Conservation (phyloP, 495 filamentous ascomycete genomes). For the Aspergillus sparsus region DNA sequence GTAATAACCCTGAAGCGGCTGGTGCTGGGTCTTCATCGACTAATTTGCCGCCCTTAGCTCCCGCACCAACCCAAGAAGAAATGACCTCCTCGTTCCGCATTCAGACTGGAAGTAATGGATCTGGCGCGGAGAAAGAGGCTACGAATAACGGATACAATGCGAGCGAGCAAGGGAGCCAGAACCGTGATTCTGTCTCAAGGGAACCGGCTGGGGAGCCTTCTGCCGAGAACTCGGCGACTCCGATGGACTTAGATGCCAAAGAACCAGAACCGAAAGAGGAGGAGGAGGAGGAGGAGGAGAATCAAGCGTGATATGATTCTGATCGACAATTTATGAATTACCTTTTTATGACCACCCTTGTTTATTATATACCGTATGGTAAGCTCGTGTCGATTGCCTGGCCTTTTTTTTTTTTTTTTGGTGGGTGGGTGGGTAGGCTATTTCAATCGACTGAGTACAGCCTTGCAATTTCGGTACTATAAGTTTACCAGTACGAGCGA, state of each 20-base stretch:
- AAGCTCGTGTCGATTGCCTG: background rate
- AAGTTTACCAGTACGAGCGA: background rate
- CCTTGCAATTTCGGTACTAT: background rate
- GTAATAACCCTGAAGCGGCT: conserved; percentile 27
- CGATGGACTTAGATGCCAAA: conserved; percentile 48
- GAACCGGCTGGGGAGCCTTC: conserved; percentile 24
- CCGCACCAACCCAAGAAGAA: conserved; percentile 45
- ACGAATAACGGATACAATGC: conserved; percentile 23
- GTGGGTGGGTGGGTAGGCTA: no score
- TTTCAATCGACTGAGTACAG: background rate
- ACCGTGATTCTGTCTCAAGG: conserved; percentile 25
- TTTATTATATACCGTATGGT: background rate
- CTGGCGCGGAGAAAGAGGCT: conserved; percentile 31
- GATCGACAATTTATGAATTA: background rate
- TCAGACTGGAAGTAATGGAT: conserved; percentile 34
- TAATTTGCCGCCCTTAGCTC: conserved; percentile 39
- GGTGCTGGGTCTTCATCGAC: conserved; percentile 22
- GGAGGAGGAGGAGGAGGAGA: conserved; percentile 37
- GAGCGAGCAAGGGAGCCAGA: conserved; percentile 30
- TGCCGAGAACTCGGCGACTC: conserved; percentile 35
- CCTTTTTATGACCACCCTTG: background rate
- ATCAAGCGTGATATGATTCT: conserved; percentile 18
- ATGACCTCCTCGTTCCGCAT: conserved; percentile 47
- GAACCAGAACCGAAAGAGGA: conserved; percentile 32
- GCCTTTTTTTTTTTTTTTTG: background rate